Evolutionary conservation across 164 flowering plant species (phyloP).

Genomic region (Vitis vinifera): DNA sequence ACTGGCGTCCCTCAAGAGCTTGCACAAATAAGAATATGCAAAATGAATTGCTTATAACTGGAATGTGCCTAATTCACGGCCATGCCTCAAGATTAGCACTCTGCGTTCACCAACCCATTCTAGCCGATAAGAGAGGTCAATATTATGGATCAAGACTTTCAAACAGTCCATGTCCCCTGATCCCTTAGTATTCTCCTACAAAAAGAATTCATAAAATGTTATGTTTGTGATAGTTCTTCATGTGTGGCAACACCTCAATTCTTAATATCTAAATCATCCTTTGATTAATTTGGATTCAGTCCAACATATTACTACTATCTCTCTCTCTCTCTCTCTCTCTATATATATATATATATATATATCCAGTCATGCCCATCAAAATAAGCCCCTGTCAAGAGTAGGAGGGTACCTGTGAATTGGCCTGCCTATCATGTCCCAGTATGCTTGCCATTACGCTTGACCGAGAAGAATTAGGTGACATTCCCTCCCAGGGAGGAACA

Average conservation of each 20-base stretch:
- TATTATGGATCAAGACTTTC: slow-evolving; percentile 62
- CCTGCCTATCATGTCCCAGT: slow-evolving; percentile 39
- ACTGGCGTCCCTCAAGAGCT: too few relatives aligned
- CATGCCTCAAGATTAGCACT: slow-evolving; percentile 58
- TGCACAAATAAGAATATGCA: neutral
- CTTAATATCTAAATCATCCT: too few relatives aligned
- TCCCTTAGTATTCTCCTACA: slow-evolving; percentile 49
- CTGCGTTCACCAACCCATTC: slow-evolving; percentile 71
- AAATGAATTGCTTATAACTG: slow-evolving; percentile 37
- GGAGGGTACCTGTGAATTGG: slow-evolving; percentile 48
- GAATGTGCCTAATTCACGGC: slow-evolving; percentile 70
- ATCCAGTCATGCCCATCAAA: neutral
- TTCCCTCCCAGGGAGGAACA: slow-evolving; percentile 98
- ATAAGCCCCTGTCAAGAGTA: neutral
- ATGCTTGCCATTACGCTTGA: slow-evolving; percentile 83
- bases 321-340: too few relatives aligned
- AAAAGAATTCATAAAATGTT: neutral
- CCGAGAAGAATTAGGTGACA: slow-evolving; percentile 81
- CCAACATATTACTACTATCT: too few relatives aligned
- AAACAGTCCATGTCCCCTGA: slow-evolving; percentile 45
- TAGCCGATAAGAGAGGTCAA: slow-evolving; percentile 82
- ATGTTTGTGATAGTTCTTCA: neutral
- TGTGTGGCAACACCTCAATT: too few relatives aligned
- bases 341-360: too few relatives aligned
- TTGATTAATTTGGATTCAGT: too few relatives aligned